Evolutionary conservation across 345 rosid genomes (phyloP).

Genomic region (Eucalyptus shirleyi): DNA sequence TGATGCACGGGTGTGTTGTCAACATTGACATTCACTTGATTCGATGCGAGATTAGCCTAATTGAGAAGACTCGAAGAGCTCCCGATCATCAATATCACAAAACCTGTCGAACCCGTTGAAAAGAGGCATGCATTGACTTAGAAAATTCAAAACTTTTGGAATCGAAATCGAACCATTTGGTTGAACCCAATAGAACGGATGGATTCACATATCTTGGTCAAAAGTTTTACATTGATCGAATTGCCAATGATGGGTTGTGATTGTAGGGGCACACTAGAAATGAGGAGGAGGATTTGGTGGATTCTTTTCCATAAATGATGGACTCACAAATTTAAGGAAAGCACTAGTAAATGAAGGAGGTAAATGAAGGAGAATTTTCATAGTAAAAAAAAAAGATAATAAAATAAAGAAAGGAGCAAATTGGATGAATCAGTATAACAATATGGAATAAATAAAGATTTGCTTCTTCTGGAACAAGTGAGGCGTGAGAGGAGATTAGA

Average conservation of each 20-base stretch:
- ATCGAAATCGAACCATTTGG: too few species aligned
- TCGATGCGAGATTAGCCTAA: neutral
- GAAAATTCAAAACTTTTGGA: too few species aligned
- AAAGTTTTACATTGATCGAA: neutral
- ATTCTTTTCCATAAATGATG: neutral
- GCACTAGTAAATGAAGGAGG: too few species aligned
- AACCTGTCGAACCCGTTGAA: neutral
- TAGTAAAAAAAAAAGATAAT: too few species aligned
- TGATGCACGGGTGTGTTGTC: neutral
- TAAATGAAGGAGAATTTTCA: too few species aligned
- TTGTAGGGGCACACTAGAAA: neutral
- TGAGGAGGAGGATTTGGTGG: neutral
- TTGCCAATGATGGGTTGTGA: neutral
- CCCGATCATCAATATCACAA: neutral
- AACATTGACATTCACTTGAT: neutral
- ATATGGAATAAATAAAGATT: neutral
- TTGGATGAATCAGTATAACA: rapidly evolving
- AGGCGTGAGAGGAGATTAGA: neutral
- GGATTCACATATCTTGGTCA: neutral
- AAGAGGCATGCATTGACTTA: too few species aligned
- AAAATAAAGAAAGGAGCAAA: neutral
- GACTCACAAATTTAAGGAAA: neutral
- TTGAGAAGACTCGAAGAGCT: rapidly evolving
- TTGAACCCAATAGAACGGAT: neutral
- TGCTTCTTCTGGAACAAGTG: rapidly evolving